Evolutionary conservation across 2,329 filamentous ascomycete species (phyloP).

Genomic region (Dactylella cylindrospora): DNA sequence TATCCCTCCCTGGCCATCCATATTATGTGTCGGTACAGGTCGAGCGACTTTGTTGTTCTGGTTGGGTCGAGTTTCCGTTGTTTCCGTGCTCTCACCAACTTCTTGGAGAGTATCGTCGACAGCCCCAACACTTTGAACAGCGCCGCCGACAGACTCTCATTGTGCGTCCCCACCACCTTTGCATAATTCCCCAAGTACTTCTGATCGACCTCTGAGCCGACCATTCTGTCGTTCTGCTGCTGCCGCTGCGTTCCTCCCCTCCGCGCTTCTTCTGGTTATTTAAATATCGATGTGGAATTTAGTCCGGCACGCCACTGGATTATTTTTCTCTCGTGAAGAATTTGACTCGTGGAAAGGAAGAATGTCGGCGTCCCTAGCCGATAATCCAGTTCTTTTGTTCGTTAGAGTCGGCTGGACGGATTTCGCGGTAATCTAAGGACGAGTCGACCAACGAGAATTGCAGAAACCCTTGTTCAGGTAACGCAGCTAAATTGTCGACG

Average conservation of each 20-base stretch:
- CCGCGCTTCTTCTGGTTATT: conserved; percentile 19
- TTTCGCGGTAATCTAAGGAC: conserved; percentile 38
- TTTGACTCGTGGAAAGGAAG: neutral
- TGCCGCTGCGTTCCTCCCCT: conserved; percentile 34
- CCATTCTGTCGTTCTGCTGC: conserved; percentile 74
- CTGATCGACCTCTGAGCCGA: conserved; percentile 94
- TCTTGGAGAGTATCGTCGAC: conserved; percentile 81
- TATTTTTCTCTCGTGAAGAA: no score
- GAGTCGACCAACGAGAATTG: conserved; percentile 39
- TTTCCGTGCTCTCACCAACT: conserved; percentile 79
- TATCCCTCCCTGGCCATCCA: conserved; percentile 94
- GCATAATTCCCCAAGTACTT: conserved; percentile 93
- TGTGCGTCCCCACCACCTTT: conserved; percentile 73
- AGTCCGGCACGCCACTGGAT: no score
- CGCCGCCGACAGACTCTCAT: conserved; percentile 75
- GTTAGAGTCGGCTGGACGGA: conserved; percentile 39
- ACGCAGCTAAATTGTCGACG: conserved; percentile 37
- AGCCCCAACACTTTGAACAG: conserved; percentile 90
- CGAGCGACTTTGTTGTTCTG: conserved; percentile 74
- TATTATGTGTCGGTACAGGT: conserved; percentile 86
- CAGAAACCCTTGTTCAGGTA: conserved; percentile 41
- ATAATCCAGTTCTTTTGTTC: conserved; percentile 36
- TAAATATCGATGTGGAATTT: conserved; percentile 9
- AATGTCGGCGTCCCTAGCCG: conserved; percentile 27
- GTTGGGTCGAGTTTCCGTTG: conserved; percentile 77